Evolutionary conservation across 169 alveolate species (phyloP).

Genomic region (Cardiosporidium cionae): DNA sequence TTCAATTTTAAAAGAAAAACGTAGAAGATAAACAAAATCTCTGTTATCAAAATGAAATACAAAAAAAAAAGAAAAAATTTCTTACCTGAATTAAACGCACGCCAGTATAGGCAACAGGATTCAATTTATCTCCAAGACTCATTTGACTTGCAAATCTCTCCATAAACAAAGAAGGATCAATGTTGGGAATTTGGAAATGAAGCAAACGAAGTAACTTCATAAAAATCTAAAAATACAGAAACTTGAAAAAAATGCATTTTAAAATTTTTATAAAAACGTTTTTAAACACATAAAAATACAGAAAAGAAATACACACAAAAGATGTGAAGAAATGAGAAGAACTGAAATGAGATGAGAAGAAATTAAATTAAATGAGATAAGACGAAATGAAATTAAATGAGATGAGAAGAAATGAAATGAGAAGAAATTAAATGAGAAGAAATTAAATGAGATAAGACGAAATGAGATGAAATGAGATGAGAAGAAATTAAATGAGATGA

Average conservation of each 20-base stretch:
- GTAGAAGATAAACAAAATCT: too few relatives aligned
- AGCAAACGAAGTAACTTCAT: slow-evolving; percentile 78
- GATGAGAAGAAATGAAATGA: not conserved
- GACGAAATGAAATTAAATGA: too few relatives aligned
- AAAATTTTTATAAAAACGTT: not conserved
- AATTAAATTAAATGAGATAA: too few relatives aligned
- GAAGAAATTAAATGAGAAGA: not conserved
- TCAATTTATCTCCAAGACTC: slow-evolving; percentile 80
- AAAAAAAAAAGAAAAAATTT: not conserved
- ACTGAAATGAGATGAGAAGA: not conserved
- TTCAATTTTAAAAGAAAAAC: too few relatives aligned
- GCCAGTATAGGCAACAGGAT: slow-evolving; percentile 86
- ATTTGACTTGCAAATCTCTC: slow-evolving; percentile 90
- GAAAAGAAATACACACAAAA: too few relatives aligned
- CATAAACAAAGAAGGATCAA: slow-evolving; percentile 91
- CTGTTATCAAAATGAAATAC: too few relatives aligned
- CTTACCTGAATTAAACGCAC: slow-evolving; percentile 79
- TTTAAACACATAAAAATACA: not conserved
- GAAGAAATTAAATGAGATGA: too few relatives aligned
- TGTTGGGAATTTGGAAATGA: slow-evolving; percentile 78
- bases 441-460: too few relatives aligned
- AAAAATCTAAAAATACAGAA: slow-evolving; percentile 43
- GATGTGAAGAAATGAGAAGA: too few relatives aligned
- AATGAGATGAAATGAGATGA: too few relatives aligned
- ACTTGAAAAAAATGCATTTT: not conserved